Base-by-base conservation (phyloP, 78 protist species). In the Tieghemostelium lacteum region DNA sequence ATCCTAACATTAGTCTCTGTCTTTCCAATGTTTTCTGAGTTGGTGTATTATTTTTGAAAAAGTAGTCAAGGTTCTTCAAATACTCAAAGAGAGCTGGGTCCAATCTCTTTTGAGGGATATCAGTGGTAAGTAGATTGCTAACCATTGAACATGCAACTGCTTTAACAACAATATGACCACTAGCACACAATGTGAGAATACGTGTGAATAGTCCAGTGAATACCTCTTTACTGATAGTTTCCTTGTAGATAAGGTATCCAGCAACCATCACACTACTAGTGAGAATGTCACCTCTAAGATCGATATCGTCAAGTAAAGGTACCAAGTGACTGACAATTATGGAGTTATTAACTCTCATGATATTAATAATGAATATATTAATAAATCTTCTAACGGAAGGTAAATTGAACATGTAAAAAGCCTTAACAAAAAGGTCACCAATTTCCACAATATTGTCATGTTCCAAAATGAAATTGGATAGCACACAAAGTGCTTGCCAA, bases 211-310 rank as follows among this genome's bases (percentile, higher is more conserved):
- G 37, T 1, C 20, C 40, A 36, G 55, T 61, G 33, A n/a, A 66
- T 4, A 60, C 17, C 29, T 67, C 31, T 2, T 62, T 52, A 45
- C 10, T 45, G 14, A 64, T 64, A 34, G 66, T 50, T 10, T 71
- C 33, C 31, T 52, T 40, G 2, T 69, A 58, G 12, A 83, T 29
- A 33, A 83, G 29, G 33, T 66, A 39, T 20, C 78, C 91, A 40
- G 73, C 70, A 14, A 78, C 69, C 10, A 83, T 54, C 6, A 58
- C 58, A 24, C 66, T 58, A 3, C 73, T 58, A 17, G 73, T 58
- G 3, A 83, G 37, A 45, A 83, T 83, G 69, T 83, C 91, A 83
- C 91, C 91, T 55, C 91, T 61, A 33, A 40, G 28, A 83, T 83
- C 69, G 3, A 83, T 33, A 39, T 66, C 29, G 31, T 83, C 91